phyloP scores from a whole-genome alignment of 2,329 filamentous ascomycete genomes.

The Aspergillus sp. region DNA sequence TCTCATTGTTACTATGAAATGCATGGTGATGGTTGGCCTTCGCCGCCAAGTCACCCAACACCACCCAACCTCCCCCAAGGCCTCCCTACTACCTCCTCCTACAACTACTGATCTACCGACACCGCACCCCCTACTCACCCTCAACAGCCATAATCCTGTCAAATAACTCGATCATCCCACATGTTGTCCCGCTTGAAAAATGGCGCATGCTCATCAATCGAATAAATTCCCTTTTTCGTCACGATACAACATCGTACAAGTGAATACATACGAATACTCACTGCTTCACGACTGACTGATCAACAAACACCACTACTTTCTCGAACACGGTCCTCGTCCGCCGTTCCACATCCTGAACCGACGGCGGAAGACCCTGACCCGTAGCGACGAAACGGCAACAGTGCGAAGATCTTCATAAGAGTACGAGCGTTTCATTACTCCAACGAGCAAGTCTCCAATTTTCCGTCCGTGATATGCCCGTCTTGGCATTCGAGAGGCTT shows the following conservation, averaged over 20 bases:
- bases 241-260: slow-evolving; percentile 4
- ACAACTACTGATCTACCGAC: too few species aligned
- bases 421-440: slow-evolving; percentile 6
- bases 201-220: background rate
- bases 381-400: slow-evolving; percentile 1
- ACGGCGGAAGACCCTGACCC: background rate
- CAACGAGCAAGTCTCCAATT: background rate
- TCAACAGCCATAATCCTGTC: too few species aligned
- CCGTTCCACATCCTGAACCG: background rate
- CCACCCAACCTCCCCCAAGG: too few species aligned
- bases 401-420: slow-evolving; percentile 11
- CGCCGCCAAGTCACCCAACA: too few species aligned
- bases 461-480: slow-evolving; percentile 4
- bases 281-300: background rate
- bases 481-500: slow-evolving; percentile 4
- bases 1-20: too few species aligned
- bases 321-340: background rate
- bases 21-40: too few species aligned
- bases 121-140: too few species aligned
- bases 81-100: too few species aligned
- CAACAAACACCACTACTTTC: background rate
- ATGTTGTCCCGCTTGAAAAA: background rate
- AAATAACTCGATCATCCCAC: too few species aligned
- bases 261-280: slow-evolving; percentile 9
- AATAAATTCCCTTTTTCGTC: slow-evolving; percentile 1